A percentile compares a stretch with the other conserved stretches of the same genome.
Evolutionary conservation across 1,284 basidiomycete species (phyloP).

Genomic region (Tilletia horrida): DNA sequence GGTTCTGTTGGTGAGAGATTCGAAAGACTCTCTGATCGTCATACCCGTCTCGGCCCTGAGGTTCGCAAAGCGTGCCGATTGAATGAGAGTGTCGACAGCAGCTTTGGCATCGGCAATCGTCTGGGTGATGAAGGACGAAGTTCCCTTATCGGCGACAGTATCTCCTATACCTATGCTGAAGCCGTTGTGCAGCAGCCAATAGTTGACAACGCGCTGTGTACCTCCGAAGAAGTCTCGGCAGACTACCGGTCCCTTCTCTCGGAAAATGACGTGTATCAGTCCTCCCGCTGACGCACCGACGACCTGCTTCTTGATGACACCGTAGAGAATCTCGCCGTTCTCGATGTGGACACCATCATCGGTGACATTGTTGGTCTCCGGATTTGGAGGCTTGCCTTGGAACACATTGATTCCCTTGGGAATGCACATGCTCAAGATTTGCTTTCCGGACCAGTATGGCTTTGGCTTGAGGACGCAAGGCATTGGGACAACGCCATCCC

Average conservation of each 20-base stretch:
- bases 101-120: constrained; percentile 77
- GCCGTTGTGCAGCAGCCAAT: constrained; percentile 96
- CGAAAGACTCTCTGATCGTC: constrained; percentile 98
- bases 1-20: constrained; percentile 83
- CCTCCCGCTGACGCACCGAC: constrained; percentile 87
- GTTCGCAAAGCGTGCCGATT: constrained; percentile 49
- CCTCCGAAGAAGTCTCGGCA: constrained; percentile 91
- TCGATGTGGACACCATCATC: constrained; percentile 96
- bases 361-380: constrained; percentile 48
- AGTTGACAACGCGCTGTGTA: constrained; percentile 92
- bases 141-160: constrained; percentile 86
- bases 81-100: constrained; percentile 49
- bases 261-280: constrained; percentile 93
- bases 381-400: constrained; percentile 41
- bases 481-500: constrained; percentile 88
- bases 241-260: constrained; percentile 91
- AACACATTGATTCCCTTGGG: constrained; percentile 92
- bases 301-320: constrained; percentile 95
- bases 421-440: constrained; percentile 87
- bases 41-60: constrained; percentile 68
- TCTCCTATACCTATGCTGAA: constrained; percentile 99
- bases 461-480: constrained; percentile 96
- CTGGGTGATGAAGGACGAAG: constrained; percentile 76
- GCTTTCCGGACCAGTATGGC: constrained; percentile 96
- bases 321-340: constrained; percentile 92